Evolutionary conservation across 805 yeast genomes (phyloP), one percentile per base, ranked within the genome.

Genomic region (Saccharomycopsis selenospora): DNA sequence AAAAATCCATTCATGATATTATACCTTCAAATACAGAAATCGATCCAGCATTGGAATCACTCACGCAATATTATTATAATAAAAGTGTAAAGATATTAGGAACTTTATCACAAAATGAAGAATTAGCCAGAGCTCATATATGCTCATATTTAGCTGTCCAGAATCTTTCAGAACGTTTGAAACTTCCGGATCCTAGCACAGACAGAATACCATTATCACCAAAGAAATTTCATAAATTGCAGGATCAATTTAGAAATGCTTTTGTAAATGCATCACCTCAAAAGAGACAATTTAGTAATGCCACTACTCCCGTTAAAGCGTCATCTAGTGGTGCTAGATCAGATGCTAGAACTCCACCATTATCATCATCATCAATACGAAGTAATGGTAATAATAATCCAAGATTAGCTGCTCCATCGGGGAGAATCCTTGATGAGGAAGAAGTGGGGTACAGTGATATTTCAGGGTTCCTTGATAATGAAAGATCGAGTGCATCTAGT

Each of bases 141-240:
- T 80, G 88, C 60, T 84, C 88, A 3, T 76, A 66, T 53, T 59
- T 82, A 22, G 82, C 85, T 0, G 73, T 75, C 11, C 79, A 78
- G 49, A 69, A 70, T 52, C 70, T 75, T 40, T 65, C 66, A 10
- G 63, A 66, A 8, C 63, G 63, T 29, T 65, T 75, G 40, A 62
- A 69, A 2, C 65, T 79, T 6, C 75, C 82, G 0, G 65, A 66
- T 2, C 85, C 83, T 4, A 66, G 66, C 28, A 45, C 67, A 30
- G 72, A 70, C 42, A 72, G 70, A 52, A 73, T 84, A 1, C 91
- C 93, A 0, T 62, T 81, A 2, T 85, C 80, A 11, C 68, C 69
- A 1, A 61, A 63, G 45, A 59, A 66, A 11, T 65, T 75, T 1
- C 58, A 63, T 2, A 66, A 70, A 29, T 57, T 77, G 4, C 43